Evolutionary conservation across 2,329 filamentous ascomycete species (phyloP).

Genomic region (Sporothrix humicola): DNA sequence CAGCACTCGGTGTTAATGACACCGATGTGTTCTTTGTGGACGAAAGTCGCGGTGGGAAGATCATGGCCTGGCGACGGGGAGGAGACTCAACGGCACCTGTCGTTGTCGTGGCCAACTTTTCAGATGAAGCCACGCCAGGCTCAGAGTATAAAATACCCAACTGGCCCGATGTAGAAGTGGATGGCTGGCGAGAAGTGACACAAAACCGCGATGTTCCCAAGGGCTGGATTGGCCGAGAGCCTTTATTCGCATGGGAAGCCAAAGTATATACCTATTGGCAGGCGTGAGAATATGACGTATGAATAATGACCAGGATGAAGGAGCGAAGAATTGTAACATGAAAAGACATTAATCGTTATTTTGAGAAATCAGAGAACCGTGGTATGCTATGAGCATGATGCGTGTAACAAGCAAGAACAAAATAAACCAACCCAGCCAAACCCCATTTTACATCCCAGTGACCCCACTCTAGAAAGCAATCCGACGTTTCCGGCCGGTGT

Average conservation of each 20-base stretch:
- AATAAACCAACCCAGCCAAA: neutral
- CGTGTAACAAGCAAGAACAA: neutral
- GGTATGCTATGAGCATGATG: conserved; percentile 21
- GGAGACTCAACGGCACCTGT: conserved; percentile 32
- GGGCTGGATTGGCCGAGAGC: conserved; percentile 40
- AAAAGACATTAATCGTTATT: conserved; percentile 22
- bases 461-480: conserved; percentile 65
- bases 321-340: neutral
- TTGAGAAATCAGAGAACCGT: neutral
- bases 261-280: conserved; percentile 41
- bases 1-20: conserved; percentile 40
- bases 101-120: conserved; percentile 40
- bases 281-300: neutral
- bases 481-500: conserved; percentile 87
- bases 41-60: conserved; percentile 35
- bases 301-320: neutral
- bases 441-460: neutral
- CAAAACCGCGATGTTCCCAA: conserved; percentile 39
- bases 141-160: conserved; percentile 39
- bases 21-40: conserved; percentile 41
- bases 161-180: conserved; percentile 37
- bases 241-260: conserved; percentile 40
- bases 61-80: conserved; percentile 40
- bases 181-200: conserved; percentile 40
- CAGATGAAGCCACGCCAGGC: conserved; percentile 38